A percentile compares a stretch with the other conserved stretches of the same genome.
Evolutionary conservation across 768 basidiomycete genomes (phyloP).

Genomic region (Phanerodontia chrysosporium): DNA sequence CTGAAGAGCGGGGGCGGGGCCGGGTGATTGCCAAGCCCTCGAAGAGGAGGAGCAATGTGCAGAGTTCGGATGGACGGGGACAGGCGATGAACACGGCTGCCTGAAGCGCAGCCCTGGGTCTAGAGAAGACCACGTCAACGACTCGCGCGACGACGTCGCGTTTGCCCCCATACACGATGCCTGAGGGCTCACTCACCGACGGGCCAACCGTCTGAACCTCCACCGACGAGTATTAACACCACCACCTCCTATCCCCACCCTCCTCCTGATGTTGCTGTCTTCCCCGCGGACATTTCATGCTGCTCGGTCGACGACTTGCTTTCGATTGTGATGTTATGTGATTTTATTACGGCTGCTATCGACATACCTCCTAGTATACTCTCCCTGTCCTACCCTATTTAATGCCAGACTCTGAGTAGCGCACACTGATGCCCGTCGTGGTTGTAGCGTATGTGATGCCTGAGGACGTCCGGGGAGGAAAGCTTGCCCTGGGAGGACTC

Average conservation of each 20-base stretch:
- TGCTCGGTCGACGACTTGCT: background rate
- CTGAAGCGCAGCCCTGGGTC: background rate
- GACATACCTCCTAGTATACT: background rate
- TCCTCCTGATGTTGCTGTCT: background rate
- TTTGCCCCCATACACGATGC: background rate
- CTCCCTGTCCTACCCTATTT: background rate
- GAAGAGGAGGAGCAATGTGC: background rate
- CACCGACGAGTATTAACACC: background rate
- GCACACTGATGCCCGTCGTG: too few species aligned
- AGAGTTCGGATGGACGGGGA: background rate
- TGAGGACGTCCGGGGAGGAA: too few species aligned
- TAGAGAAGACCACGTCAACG: background rate
- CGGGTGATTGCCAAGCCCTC: background rate
- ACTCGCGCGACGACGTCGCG: background rate
- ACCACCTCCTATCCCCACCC: background rate
- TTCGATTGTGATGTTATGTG: background rate
- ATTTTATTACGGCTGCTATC: background rate
- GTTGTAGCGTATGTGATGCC: too few species aligned
- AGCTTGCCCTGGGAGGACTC: too few species aligned
- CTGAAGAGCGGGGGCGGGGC: constrained; percentile 40
- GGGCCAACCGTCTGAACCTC: background rate
- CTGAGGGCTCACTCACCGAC: background rate
- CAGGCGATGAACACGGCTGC: background rate
- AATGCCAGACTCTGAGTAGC: background rate
- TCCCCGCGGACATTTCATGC: background rate